A percentile compares a stretch with the other conserved stretches of the same genome.
Evolutionary conservation across 306 rosid genomes (phyloP).

Genomic region (Acacia melanoxylon): DNA sequence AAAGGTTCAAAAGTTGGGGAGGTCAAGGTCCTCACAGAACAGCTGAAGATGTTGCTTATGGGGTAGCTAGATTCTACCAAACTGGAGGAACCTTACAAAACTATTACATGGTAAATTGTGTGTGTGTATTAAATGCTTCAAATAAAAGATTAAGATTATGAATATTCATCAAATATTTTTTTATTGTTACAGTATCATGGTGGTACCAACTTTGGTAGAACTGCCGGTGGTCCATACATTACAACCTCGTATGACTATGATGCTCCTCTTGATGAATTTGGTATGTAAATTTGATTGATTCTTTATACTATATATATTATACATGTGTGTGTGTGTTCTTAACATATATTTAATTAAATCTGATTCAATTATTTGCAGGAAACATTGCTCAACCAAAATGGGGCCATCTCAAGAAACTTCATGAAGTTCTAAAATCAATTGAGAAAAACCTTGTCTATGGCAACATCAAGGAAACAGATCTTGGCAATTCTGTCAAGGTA

Average conservation of each 20-base stretch:
- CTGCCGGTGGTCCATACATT: conserved; percentile 60
- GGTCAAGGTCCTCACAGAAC: conserved; percentile 55
- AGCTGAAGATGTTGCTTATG: conserved; percentile 58
- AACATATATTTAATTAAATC: not conserved
- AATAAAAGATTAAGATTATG: not conserved
- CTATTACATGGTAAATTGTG: conserved; percentile 52
- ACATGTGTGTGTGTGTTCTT: not conserved
- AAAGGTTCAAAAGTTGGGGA: conserved; percentile 68
- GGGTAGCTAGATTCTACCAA: conserved; percentile 61
- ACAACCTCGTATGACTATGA: conserved; percentile 61
- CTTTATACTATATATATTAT: not conserved
- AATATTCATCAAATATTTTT: not conserved
- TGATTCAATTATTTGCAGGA: not conserved
- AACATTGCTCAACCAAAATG: conserved; percentile 3
- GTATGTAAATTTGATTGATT: conserved; percentile 12
- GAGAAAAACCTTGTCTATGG: not conserved
- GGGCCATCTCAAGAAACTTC: not conserved
- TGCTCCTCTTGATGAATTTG: conserved; percentile 67
- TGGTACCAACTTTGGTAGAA: conserved; percentile 64
- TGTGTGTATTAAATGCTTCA: not conserved
- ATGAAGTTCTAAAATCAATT: not conserved
- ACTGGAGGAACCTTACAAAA: conserved; percentile 64
- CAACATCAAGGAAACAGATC: not conserved
- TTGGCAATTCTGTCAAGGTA: not conserved
- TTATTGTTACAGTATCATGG: conserved; percentile 51